These are phyloP conservation scores for Komagataella pseudopastoris DNA, from an alignment of 805 yeast genomes.

Conservation along the genomic window DNA sequence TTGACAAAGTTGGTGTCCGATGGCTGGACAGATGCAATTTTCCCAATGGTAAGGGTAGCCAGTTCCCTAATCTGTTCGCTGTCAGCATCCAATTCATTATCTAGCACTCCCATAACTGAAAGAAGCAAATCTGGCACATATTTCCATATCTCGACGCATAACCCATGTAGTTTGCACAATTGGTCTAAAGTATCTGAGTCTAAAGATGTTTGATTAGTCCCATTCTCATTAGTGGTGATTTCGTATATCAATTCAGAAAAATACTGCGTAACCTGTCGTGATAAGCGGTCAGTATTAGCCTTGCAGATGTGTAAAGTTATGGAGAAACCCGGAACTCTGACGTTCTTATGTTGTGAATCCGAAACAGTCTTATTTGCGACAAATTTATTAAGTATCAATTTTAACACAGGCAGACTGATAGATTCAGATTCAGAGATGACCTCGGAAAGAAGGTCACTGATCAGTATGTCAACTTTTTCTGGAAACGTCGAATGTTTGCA, in stretches of 20 bases:
- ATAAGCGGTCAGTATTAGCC: conserved; percentile 56
- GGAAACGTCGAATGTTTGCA: conserved; percentile 24
- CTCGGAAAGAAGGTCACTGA: conserved; percentile 63
- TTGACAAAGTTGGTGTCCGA: conserved; percentile 44
- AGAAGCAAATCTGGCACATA: conserved; percentile 61
- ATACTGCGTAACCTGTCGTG: conserved; percentile 64
- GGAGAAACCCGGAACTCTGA: conserved; percentile 46
- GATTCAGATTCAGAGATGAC: conserved; percentile 57
- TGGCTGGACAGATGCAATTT: conserved; percentile 35
- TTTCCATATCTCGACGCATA: conserved; percentile 62
- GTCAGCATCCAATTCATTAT: conserved; percentile 69
- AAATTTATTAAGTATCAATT: conserved; percentile 54
- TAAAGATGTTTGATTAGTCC: conserved; percentile 6
- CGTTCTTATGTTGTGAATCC: conserved; percentile 7
- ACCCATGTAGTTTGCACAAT: conserved; percentile 45
- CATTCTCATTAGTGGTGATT: conserved; percentile 9
- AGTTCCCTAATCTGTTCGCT: conserved; percentile 44
- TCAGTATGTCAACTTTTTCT: conserved; percentile 41
- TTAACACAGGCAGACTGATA: conserved; percentile 46
- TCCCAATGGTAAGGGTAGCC: conserved; percentile 66
- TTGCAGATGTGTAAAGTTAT: conserved; percentile 58
- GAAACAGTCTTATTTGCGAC: conserved; percentile 18
- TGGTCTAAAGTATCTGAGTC: conserved; percentile 16
- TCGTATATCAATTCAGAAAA: conserved; percentile 66
- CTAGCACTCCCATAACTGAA: conserved; percentile 66